phyloP scores from a whole-genome alignment of 495 filamentous ascomycete species.

The Podospora australis region DNA sequence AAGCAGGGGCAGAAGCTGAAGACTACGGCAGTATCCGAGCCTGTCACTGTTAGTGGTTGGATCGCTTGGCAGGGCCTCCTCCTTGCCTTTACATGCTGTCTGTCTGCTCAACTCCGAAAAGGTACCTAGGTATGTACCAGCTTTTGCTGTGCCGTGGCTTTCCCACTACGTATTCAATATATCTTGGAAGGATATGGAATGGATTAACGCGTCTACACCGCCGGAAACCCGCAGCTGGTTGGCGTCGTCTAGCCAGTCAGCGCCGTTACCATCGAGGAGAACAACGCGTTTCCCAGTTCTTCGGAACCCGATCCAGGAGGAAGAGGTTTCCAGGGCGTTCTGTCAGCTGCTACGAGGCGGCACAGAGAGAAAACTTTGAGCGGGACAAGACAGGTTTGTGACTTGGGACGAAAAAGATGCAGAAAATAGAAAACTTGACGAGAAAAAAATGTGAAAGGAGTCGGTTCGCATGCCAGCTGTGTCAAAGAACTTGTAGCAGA shows the following conservation, averaged over 20 bases:
- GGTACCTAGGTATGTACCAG: neutral
- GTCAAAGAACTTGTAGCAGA: neutral
- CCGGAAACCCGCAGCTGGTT: neutral
- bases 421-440: too few relatives aligned
- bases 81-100: conserved; percentile 4
- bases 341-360: too few relatives aligned
- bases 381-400: too few relatives aligned
- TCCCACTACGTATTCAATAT: neutral
- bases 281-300: neutral
- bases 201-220: conserved; percentile 1
- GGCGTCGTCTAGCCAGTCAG: neutral
- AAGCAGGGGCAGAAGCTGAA: neutral
- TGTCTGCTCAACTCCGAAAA: neutral
- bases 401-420: neutral
- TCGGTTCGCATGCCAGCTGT: neutral
- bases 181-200: neutral
- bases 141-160: neutral
- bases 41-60: neutral
- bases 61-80: neutral
- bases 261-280: neutral
- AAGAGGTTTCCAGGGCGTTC: too few relatives aligned
- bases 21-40: neutral
- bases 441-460: neutral
- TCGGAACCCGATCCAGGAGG: too few relatives aligned
- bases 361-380: too few relatives aligned